A percentile compares a stretch with the other conserved stretches of the same genome.
Conservation (phyloP, 2,329 filamentous ascomycete genomes). For the Fusarium secorum region DNA sequence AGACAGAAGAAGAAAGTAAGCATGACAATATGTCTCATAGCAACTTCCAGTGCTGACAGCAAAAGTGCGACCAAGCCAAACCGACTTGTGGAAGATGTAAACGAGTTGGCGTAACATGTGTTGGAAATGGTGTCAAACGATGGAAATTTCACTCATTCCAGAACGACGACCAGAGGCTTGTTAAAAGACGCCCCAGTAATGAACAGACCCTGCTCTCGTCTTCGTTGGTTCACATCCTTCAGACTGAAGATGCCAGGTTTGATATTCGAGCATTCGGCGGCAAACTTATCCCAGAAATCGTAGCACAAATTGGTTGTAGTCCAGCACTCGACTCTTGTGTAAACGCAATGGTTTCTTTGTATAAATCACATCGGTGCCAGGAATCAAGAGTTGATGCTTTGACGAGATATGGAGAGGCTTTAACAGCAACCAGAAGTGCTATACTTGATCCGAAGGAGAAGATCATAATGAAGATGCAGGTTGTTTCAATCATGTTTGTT, state of each 20-base stretch:
- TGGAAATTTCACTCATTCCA: slow-evolving; percentile 27
- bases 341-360: slow-evolving; percentile 24
- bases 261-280: slow-evolving; percentile 33
- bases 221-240: slow-evolving; percentile 26
- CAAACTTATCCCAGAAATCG: slow-evolving; percentile 24
- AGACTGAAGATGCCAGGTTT: slow-evolving; percentile 31
- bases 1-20: slow-evolving; percentile 34
- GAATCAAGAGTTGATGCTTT: slow-evolving; percentile 23
- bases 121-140: slow-evolving; percentile 33
- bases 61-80: slow-evolving; percentile 24
- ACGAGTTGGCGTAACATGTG: slow-evolving; percentile 21
- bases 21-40: not conserved
- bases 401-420: slow-evolving; percentile 20
- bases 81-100: slow-evolving; percentile 33
- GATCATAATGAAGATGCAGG: slow-evolving; percentile 23
- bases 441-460: slow-evolving; percentile 11
- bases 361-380: slow-evolving; percentile 8
- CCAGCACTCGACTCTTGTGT: slow-evolving; percentile 27
- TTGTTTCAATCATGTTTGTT: slow-evolving; percentile 24
- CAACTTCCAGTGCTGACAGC: not conserved
- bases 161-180: not conserved
- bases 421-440: slow-evolving; percentile 4
- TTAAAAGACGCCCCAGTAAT: slow-evolving; percentile 20
- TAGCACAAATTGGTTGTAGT: slow-evolving; percentile 22
- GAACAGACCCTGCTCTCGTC: slow-evolving; percentile 15